Conservation (phyloP, 345 rosid genomes). For the Citropsis articulata region DNA sequence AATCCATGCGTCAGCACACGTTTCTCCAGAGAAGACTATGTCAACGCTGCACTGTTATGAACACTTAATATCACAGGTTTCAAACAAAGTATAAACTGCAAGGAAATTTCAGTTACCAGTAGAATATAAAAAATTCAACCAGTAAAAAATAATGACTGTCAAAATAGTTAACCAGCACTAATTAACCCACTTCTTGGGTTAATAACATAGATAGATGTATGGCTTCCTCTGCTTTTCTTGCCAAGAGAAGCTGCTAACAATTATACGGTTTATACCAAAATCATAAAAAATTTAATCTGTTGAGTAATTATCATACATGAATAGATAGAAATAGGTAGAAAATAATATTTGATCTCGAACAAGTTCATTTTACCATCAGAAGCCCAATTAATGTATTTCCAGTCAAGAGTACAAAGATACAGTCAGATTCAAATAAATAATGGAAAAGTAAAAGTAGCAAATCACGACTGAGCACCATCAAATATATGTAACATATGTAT, state of each 20-base stretch:
- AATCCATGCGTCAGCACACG: conserved; percentile 93
- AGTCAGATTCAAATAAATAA: background rate
- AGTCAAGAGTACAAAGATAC: background rate
- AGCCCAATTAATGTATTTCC: background rate
- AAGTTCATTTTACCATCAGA: background rate
- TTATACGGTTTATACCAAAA: background rate
- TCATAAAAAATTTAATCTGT: background rate
- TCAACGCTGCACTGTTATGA: conserved; percentile 62
- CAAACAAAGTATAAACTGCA: background rate
- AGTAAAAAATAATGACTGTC: background rate
- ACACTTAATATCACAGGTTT: conserved; percentile 11
- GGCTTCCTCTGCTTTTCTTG: background rate
- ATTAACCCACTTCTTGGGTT: background rate
- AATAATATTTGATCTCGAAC: background rate
- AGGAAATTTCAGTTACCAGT: conserved; percentile 1
- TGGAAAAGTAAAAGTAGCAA: background rate
- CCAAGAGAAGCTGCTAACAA: background rate
- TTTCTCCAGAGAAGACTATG: conserved; percentile 69
- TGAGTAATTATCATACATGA: too few species aligned
- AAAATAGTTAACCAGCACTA: background rate
- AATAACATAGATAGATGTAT: background rate
- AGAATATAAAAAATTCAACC: background rate
- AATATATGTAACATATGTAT: background rate
- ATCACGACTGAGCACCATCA: background rate
- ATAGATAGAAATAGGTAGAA: background rate